phyloP scores from a whole-genome alignment of 23 red algal genomes.

The Gracilaria caudata region DNA sequence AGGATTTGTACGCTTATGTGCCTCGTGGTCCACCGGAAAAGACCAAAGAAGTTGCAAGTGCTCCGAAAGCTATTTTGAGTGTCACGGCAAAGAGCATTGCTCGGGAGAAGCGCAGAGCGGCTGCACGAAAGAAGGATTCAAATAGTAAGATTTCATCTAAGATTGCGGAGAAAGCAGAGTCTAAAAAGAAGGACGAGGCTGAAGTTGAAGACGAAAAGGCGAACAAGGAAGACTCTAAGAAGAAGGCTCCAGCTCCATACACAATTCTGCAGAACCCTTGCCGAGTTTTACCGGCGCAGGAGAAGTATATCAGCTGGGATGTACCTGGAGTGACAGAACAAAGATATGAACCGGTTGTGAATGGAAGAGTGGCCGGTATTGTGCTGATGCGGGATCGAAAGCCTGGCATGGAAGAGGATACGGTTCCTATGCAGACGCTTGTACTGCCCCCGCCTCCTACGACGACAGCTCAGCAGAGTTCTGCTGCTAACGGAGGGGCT shows the following conservation, averaged over 20 bases:
- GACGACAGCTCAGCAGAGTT: slow-evolving; percentile 1
- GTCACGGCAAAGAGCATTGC: slow-evolving; percentile 66
- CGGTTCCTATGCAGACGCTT: slow-evolving; percentile 31
- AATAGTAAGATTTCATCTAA: slow-evolving; percentile 43
- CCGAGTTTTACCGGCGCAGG: slow-evolving; percentile 63
- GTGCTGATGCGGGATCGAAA: slow-evolving; percentile 56
- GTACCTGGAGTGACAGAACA: slow-evolving; percentile 26
- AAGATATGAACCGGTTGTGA: slow-evolving; percentile 55
- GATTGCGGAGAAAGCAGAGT: not conserved
- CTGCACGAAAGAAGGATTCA: slow-evolving; percentile 36
- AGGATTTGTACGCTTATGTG: slow-evolving; percentile 82
- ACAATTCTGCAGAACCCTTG: slow-evolving; percentile 66
- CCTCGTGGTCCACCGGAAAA: slow-evolving; percentile 72
- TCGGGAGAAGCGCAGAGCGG: slow-evolving; percentile 58
- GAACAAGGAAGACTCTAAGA: slow-evolving; percentile 32
- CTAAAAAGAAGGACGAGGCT: slow-evolving; percentile 4
- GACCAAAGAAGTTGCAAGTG: slow-evolving; percentile 67
- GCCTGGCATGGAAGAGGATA: slow-evolving; percentile 27
- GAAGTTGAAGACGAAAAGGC: slow-evolving; percentile 36
- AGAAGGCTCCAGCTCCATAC: slow-evolving; percentile 25
- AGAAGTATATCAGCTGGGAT: slow-evolving; percentile 75
- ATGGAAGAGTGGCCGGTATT: slow-evolving; percentile 56
- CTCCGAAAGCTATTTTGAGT: slow-evolving; percentile 80
- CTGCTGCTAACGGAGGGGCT: not conserved
- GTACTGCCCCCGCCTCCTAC: not conserved